Base-by-base conservation (phyloP, 2,329 filamentous ascomycete species). In the Dothistroma septosporum region DNA sequence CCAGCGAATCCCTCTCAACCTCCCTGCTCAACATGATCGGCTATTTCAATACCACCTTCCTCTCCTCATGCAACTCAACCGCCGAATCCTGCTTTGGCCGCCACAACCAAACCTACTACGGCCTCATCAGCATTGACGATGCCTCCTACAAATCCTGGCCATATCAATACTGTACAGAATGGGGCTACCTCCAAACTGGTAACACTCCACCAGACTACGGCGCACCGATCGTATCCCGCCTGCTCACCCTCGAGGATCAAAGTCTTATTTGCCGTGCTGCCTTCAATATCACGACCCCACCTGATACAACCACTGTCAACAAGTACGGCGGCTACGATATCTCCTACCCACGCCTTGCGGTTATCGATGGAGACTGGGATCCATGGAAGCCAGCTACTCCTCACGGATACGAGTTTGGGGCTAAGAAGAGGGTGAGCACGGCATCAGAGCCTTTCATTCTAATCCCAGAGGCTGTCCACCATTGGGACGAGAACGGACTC, bases 101-200 rank as follows among this genome's bases (percentile, higher is more conserved):
- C 14, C 76, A 83, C 67, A 81, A 85, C 62, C 64, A 68, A 7
- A 77, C 77, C 0, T 76, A 61, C 55, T 60, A 63, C 37, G 55
- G 58, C 21, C 52, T 54, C 14, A 60, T 57, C 22, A 53, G 50
- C 24, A 58, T 66, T 24, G 37, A 57, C 10, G 55, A 61, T 2
- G 64, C 58, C 1, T 24, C 37, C n/a, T 66, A 59, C 72, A 76
- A 58, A 58, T 64, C 73, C 58, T 87, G 85, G 85, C 73, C 76
- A 19, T 87, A 86, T 67, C 85, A 85, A 69, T 81, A 81, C 59
- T 83, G 81, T 61, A 76, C 72, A 14, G 83, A 85, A 81, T 94
- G 89, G 90, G 91, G 90, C 10, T 94, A 85, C 75, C 84, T 92
- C 54, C 83, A 87, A 65, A 91, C 88, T 0, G 90, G 91, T 53